These are phyloP conservation scores for Lonicera japonica DNA, from an alignment of 129 eudicot genomes.

Conservation along the genomic window DNA sequence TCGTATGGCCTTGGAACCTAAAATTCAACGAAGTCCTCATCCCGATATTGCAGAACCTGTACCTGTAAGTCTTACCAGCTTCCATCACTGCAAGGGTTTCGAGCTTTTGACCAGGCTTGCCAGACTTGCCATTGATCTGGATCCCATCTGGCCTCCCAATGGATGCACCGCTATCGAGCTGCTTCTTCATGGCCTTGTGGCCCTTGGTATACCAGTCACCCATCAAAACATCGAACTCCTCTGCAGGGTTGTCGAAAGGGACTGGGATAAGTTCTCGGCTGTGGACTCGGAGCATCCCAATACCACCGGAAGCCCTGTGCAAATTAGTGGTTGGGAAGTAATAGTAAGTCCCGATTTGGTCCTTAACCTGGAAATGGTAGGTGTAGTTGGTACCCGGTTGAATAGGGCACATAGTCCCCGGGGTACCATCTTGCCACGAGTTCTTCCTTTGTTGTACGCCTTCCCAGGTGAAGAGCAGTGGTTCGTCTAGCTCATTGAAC, in stretches of 20 bases:
- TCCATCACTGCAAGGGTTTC: constrained; percentile 60
- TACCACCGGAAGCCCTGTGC: constrained; percentile 66
- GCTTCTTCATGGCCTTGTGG: constrained; percentile 42
- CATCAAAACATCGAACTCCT: constrained; percentile 51
- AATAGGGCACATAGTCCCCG: constrained; percentile 88
- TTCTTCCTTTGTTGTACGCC: constrained; percentile 87
- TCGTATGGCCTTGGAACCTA: constrained; percentile 65
- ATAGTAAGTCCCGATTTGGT: constrained; percentile 69
- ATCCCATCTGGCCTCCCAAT: constrained; percentile 70
- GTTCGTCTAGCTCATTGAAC: constrained; percentile 71
- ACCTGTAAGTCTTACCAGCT: constrained; percentile 69
- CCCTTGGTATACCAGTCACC: constrained; percentile 92
- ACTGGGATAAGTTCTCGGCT: constrained; percentile 70
- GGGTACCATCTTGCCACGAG: constrained; percentile 86
- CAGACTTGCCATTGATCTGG: constrained; percentile 63
- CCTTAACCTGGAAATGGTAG: constrained; percentile 82
- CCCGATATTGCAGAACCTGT: constrained; percentile 70
- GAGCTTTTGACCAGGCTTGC: constrained; percentile 32
- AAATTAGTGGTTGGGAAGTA: constrained; percentile 65
- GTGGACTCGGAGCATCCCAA: constrained; percentile 50
- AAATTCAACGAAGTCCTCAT: constrained; percentile 65
- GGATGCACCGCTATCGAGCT: constrained; percentile 62
- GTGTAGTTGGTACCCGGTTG: constrained; percentile 71
- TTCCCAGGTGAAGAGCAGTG: constrained; percentile 67
- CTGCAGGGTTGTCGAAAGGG: constrained; percentile 65